phyloP scores from a whole-genome alignment of 306 rosid species.

The Mucuna pruriens region DNA sequence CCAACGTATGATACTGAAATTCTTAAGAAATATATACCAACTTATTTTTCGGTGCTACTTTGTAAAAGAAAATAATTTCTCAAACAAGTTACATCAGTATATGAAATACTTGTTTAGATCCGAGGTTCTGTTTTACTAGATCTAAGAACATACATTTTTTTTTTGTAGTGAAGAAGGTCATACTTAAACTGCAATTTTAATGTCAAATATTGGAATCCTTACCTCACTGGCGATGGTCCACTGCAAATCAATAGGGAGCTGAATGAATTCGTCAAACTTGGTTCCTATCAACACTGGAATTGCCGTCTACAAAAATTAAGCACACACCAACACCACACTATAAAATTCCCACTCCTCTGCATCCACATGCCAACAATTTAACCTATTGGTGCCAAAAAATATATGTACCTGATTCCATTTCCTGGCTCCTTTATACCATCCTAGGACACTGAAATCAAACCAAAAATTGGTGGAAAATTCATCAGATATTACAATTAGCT shows the following conservation, averaged over 20 bases:
- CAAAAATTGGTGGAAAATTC: neutral
- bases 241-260: conserved; percentile 94
- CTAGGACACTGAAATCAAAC: conserved; percentile 58
- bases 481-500: conserved; percentile 30
- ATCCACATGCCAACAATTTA: conserved; percentile 10
- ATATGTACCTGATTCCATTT: conserved; percentile 82
- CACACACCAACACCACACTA: neutral
- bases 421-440: conserved; percentile 84
- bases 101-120: neutral
- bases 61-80: neutral
- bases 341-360: conserved; percentile 6
- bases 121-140: conserved; percentile 1
- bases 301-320: conserved; percentile 65
- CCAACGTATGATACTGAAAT: too few species aligned
- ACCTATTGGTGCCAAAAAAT: neutral
- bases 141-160: neutral
- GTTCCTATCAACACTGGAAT: conserved; percentile 92
- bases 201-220: conserved; percentile 20
- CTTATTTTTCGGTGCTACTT: neutral
- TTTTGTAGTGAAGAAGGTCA: neutral
- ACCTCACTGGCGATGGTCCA: conserved; percentile 97
- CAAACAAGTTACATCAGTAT: too few species aligned
- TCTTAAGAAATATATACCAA: neutral
- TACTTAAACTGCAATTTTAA: neutral
- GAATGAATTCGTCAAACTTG: conserved; percentile 96